Conservation (phyloP, 2,329 filamentous ascomycete species). For the Aspergillus proliferans region DNA sequence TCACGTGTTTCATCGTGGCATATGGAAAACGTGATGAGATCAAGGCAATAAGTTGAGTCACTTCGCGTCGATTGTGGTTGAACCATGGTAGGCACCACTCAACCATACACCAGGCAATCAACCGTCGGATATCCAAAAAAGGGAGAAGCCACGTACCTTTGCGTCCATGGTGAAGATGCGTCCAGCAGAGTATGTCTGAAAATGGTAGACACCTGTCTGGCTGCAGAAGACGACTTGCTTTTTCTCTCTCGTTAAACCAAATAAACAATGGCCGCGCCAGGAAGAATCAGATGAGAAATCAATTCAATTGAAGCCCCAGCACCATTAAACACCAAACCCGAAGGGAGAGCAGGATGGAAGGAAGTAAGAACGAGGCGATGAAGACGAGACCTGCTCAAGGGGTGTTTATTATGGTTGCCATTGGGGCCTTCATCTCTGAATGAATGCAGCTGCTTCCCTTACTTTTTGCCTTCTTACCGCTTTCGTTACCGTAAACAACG, state of each 20-base stretch:
- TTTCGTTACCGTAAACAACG: slow-evolving; percentile 14
- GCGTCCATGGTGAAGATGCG: slow-evolving; percentile 37
- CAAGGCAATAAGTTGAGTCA: neutral
- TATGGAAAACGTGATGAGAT: neutral
- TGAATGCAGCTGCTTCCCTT: slow-evolving; percentile 8
- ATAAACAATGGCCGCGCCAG: slow-evolving; percentile 21
- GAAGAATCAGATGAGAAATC: slow-evolving; percentile 1
- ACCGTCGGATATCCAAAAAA: slow-evolving; percentile 5
- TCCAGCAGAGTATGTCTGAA: no score
- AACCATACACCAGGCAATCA: no score
- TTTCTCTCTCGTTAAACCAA: slow-evolving; percentile 8
- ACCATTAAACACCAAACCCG: slow-evolving; percentile 3
- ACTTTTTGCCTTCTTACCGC: slow-evolving; percentile 10
- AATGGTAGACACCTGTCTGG: no score
- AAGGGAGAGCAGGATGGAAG: slow-evolving; percentile 10
- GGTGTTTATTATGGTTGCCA: slow-evolving; percentile 5
- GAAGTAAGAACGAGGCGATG: slow-evolving; percentile 6
- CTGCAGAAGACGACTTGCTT: neutral
- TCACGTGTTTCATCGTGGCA: neutral
- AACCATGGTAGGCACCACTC: no score
- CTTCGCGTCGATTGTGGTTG: no score
- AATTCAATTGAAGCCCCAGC: slow-evolving; percentile 7
- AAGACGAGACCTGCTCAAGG: slow-evolving; percentile 1
- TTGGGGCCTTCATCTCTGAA: neutral
- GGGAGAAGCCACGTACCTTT: slow-evolving; percentile 35